Evolutionary conservation across 495 filamentous ascomycete species (phyloP).

Genomic region (Echria macrotheca): DNA sequence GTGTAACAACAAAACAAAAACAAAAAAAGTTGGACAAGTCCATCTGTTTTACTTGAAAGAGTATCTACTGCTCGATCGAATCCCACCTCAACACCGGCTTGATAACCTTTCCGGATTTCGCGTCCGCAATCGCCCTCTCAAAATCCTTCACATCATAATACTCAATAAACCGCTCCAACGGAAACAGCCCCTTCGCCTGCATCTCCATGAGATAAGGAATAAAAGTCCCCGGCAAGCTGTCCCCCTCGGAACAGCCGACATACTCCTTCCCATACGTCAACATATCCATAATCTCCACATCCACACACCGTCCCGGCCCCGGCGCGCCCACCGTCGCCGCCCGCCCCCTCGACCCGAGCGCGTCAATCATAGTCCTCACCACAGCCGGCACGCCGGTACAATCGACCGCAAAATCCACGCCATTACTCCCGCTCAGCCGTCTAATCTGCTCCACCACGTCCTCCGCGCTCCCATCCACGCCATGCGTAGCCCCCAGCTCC

Average conservation of each 20-base stretch:
- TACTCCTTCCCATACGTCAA: slow-evolving; percentile 30
- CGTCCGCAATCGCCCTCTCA: slow-evolving; percentile 23
- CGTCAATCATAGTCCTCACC: slow-evolving; percentile 29
- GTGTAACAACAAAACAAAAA: not conserved
- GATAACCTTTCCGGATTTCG: slow-evolving; percentile 20
- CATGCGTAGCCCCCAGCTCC: slow-evolving; percentile 50
- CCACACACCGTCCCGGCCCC: slow-evolving; percentile 19
- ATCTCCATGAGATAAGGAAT: slow-evolving; percentile 21
- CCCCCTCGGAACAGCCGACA: slow-evolving; percentile 27
- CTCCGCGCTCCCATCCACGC: slow-evolving; percentile 19
- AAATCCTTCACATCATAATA: slow-evolving; percentile 26
- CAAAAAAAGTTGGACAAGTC: not conserved
- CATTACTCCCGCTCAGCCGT: slow-evolving; percentile 23
- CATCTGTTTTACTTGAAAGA: not conserved
- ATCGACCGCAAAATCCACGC: slow-evolving; percentile 36
- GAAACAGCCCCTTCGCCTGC: slow-evolving; percentile 40
- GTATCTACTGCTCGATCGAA: not conserved
- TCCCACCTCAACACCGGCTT: slow-evolving; percentile 26
- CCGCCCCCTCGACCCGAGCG: slow-evolving; percentile 32
- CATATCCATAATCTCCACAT: slow-evolving; percentile 23
- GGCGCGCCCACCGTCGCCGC: slow-evolving; percentile 42
- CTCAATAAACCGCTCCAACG: slow-evolving; percentile 32
- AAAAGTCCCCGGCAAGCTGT: slow-evolving; percentile 19
- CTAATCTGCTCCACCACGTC: slow-evolving; percentile 27
- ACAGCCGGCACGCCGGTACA: slow-evolving; percentile 35